These are phyloP conservation scores for Juglanconis sp. DNA, from an alignment of 2,329 filamentous ascomycete genomes.

Conservation along the genomic window DNA sequence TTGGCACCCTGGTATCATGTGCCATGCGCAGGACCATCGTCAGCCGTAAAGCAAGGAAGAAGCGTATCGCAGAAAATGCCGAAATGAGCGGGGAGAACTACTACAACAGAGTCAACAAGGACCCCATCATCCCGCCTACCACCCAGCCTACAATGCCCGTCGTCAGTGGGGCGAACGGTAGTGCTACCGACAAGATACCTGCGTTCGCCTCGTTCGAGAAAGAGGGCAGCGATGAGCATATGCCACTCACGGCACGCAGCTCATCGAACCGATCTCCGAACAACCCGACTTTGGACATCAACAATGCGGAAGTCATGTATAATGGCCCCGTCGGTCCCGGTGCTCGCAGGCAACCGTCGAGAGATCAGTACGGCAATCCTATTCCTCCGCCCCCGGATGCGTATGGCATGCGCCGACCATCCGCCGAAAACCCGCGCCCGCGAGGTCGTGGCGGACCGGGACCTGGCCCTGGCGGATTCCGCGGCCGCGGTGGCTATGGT, in stretches of 20 bases:
- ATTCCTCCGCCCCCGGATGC: constrained; percentile 40
- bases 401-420: constrained; percentile 46
- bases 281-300: constrained; percentile 38
- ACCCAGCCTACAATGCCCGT: constrained; percentile 59
- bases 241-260: constrained; percentile 65
- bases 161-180: constrained; percentile 52
- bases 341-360: constrained; percentile 37
- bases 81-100: constrained; percentile 97
- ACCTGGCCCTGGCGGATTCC: constrained; percentile 21
- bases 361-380: constrained; percentile 65
- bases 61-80: constrained; percentile 86
- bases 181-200: constrained; percentile 43
- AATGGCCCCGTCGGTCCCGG: constrained; percentile 27
- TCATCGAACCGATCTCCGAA: constrained; percentile 57
- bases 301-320: constrained; percentile 33
- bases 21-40: constrained; percentile 92
- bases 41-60: constrained; percentile 87
- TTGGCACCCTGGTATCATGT: constrained; percentile 82
- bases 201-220: constrained; percentile 65
- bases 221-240: constrained; percentile 65
- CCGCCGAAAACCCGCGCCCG: constrained; percentile 45
- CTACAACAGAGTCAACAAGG: constrained; percentile 67
- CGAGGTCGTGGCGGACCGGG: constrained; percentile 51
- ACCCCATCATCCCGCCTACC: constrained; percentile 39
- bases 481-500: constrained; percentile 50